Conservation (phyloP, 2,329 filamentous ascomycete genomes). For the Fusarium sp. region DNA sequence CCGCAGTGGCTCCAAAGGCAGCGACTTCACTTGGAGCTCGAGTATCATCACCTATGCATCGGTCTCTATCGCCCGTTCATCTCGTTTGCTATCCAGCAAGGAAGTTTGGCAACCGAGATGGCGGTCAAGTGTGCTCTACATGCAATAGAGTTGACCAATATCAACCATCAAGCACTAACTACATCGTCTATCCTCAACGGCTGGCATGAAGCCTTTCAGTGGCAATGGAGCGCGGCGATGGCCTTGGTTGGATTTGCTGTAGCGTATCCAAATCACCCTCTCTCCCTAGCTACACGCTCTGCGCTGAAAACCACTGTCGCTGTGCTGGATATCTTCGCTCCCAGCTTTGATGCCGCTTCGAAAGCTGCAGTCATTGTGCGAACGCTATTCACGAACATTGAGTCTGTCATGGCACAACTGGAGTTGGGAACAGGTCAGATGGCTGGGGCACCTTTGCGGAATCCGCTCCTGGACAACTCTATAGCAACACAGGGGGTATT, state of each 20-base stretch:
- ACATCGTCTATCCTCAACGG: constrained; percentile 2
- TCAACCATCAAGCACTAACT: neutral
- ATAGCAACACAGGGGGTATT: no score
- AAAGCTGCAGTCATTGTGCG: constrained; percentile 8
- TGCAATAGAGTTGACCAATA: constrained; percentile 7
- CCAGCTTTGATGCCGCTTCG: constrained; percentile 8
- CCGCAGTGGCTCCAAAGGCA: constrained; percentile 19
- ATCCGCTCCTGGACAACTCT: neutral
- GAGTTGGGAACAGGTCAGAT: neutral
- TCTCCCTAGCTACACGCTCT: neutral
- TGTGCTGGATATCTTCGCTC: constrained; percentile 3
- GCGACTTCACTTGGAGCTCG: constrained; percentile 1
- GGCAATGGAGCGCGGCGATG: constrained; percentile 24
- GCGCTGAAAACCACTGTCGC: neutral
- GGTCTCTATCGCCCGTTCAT: constrained; percentile 12
- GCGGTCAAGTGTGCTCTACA: constrained; percentile 5
- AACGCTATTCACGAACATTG: constrained; percentile 12
- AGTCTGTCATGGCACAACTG: constrained; percentile 14
- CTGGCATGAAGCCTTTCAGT: constrained; percentile 23
- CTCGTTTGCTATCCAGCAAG: neutral
- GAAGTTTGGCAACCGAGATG: neutral
- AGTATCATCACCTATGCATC: constrained; percentile 19
- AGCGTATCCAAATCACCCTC: neutral
- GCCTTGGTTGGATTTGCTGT: constrained; percentile 6
- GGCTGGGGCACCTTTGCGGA: accelerated